Conservation (phyloP, 768 basidiomycete species). For the Panus rudis region DNA sequence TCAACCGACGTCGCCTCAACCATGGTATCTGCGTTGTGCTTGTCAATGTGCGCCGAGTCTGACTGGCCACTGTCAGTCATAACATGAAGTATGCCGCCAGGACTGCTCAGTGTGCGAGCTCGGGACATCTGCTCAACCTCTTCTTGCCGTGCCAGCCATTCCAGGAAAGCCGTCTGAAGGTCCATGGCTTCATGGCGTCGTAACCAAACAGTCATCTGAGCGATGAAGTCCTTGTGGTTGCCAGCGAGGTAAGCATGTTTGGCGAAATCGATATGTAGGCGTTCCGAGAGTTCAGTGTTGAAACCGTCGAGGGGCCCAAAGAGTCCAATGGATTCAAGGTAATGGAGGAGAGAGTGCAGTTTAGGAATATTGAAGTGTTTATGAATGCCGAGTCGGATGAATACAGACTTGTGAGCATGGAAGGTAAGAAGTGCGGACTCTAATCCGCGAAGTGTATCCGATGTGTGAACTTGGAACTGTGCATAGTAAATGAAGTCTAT, state of each 20-base stretch:
- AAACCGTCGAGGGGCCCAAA: constrained; percentile 15
- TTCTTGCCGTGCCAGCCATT: no score
- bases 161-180: neutral
- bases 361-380: constrained; percentile 24
- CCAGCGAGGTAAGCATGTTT: constrained; percentile 26
- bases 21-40: no score
- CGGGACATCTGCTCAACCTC: neutral
- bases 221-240: constrained; percentile 17
- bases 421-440: constrained; percentile 10
- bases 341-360: constrained; percentile 14
- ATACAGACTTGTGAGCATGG: constrained; percentile 17
- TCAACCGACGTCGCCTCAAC: no score
- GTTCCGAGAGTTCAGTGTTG: constrained; percentile 25
- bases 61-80: no score
- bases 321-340: constrained; percentile 8
- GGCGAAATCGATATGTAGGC: constrained; percentile 36
- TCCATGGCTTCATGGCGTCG: constrained; percentile 27
- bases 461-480: constrained; percentile 7
- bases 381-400: constrained; percentile 12
- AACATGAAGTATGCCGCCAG: no score
- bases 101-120: no score
- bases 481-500: constrained; percentile 17
- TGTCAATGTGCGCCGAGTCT: no score
- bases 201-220: constrained; percentile 37
- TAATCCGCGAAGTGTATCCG: constrained; percentile 7